Evolutionary conservation across 1,139 yeast genomes (phyloP).

Genomic region (Blastobotrys proliferans): DNA sequence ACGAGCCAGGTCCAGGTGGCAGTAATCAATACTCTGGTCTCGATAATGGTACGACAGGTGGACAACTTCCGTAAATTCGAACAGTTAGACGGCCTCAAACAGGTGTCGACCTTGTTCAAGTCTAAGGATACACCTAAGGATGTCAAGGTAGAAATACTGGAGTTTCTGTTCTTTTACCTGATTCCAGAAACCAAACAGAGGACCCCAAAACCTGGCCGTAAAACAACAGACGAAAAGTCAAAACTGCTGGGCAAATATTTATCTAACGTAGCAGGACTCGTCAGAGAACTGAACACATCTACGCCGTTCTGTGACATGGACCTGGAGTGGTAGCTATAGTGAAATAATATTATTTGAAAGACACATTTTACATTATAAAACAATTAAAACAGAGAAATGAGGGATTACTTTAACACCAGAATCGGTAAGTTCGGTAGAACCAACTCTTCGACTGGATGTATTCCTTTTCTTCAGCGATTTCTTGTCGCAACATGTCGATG

Average conservation of each 20-base stretch:
- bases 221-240: slow-evolving; percentile 52
- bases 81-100: slow-evolving; percentile 51
- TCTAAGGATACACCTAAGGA: slow-evolving; percentile 35
- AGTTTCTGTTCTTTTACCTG: slow-evolving; percentile 66
- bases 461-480: slow-evolving; percentile 47
- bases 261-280: slow-evolving; percentile 45
- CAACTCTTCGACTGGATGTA: slow-evolving; percentile 34
- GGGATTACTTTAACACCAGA: slow-evolving; percentile 45
- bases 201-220: slow-evolving; percentile 27
- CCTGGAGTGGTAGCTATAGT: slow-evolving; percentile 40
- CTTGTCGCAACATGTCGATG: slow-evolving; percentile 48
- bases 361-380: neutral
- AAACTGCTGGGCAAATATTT: slow-evolving; percentile 46
- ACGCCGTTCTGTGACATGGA: slow-evolving; percentile 48
- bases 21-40: slow-evolving; percentile 55
- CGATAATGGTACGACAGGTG: slow-evolving; percentile 55
- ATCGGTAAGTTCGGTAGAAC: slow-evolving; percentile 39
- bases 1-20: slow-evolving; percentile 39
- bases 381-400: neutral
- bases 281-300: slow-evolving; percentile 42
- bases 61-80: slow-evolving; percentile 60
- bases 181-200: slow-evolving; percentile 52
- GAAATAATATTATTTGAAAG: neutral
- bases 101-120: slow-evolving; percentile 46
- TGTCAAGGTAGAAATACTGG: slow-evolving; percentile 56